Base-by-base conservation (phyloP, 306 rosid species). In the Pyrus betulifolia region DNA sequence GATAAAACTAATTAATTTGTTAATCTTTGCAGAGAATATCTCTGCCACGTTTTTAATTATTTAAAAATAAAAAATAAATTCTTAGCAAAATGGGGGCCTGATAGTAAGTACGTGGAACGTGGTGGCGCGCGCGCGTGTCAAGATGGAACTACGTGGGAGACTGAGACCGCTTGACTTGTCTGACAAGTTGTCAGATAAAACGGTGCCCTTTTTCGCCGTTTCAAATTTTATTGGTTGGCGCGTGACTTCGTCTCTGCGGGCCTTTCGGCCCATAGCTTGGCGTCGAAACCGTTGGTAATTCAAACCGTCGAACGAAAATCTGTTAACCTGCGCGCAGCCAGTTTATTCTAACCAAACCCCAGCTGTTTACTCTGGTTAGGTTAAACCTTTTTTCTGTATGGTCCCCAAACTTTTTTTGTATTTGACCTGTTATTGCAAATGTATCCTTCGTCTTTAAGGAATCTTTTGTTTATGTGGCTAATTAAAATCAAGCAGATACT, bases 251-350 rank as follows among this genome's bases (percentile, higher is more conserved):
- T 66, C 51, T 66, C 28, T 35, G 70, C 30, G 23, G 12, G 54
- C 52, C 9, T 14, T 31, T 35, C 67, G 54, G 87, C 87, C 87
- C 91, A 87, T 86, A 76, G 93, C 85, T 86, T 89, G 76, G 77
- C 75, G 33, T 4, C 8, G 76, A 85, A 76, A 88, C 87, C 85
- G 89, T 84, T 82, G 79, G 84, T 42, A 84, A 31, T 51, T 33
- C 10, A 31, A 35, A 46, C 72, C 66, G 42, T 33, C 12, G 22
- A 51, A 46, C 72, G 65, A 33, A 66, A 30, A 6, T 12, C 2
- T 49, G 75, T 58, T 78, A 71, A 72, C 72, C 27, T 2, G 40
- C 42, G 40, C 42, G 51, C 79, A 52, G 58, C 40, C 63, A 2
- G 84, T 78, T 87, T 74, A 74, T 18, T 49, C 15, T 42, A 78